Conservation (phyloP, 768 basidiomycete genomes). For the Rhodotorula babjevae region DNA sequence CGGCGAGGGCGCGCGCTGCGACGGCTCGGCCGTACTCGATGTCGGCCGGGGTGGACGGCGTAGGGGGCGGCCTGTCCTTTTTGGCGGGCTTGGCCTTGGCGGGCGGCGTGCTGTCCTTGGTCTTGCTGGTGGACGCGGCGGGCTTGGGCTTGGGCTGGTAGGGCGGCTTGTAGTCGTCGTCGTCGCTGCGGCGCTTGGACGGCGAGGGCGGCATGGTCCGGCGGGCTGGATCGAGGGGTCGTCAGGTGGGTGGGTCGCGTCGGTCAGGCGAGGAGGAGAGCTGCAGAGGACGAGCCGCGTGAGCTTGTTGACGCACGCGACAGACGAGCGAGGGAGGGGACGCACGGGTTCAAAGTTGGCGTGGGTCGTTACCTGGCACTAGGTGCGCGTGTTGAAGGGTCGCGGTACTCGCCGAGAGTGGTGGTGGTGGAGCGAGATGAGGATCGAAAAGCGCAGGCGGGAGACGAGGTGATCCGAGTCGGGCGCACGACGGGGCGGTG, state of each 20-base stretch:
- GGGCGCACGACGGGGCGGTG: too few relatives aligned
- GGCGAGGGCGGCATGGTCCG: too few relatives aligned
- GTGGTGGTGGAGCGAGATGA: too few relatives aligned
- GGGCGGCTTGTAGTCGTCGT: too few relatives aligned
- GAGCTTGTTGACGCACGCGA: neutral
- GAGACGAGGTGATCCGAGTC: too few relatives aligned
- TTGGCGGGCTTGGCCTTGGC: neutral
- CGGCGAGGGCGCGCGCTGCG: neutral
- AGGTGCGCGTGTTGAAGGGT: neutral
- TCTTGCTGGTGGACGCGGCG: too few relatives aligned
- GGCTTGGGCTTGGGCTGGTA: too few relatives aligned
- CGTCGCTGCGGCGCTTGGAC: too few relatives aligned
- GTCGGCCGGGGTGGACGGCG: neutral
- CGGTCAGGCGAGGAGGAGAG: neutral
- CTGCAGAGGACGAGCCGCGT: neutral
- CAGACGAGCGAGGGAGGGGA: neutral
- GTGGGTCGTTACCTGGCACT: neutral
- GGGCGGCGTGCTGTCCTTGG: too few relatives aligned
- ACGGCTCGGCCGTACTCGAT: neutral
- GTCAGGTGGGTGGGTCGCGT: rapidly evolving
- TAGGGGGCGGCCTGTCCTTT: neutral
- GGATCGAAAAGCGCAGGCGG: too few relatives aligned
- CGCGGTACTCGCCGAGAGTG: too few relatives aligned
- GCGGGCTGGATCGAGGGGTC: neutral
- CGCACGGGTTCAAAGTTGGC: neutral